A percentile compares a stretch with the other conserved stretches of the same genome.
phyloP scores from a whole-genome alignment of 352 stramenopile species.

The Pythium diclinum region DNA sequence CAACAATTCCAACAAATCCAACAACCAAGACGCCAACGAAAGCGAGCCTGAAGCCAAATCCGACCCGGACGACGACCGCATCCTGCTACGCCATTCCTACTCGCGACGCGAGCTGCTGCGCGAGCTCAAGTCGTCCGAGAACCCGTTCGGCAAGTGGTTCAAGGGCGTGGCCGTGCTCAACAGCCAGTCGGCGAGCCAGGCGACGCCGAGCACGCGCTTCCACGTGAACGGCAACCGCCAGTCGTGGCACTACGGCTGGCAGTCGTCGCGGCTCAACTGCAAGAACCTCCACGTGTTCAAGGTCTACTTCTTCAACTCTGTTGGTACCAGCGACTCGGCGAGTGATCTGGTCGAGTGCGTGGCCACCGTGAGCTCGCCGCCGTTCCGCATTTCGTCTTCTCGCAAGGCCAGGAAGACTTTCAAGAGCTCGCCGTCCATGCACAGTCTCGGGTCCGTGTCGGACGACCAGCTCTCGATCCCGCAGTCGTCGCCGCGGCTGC shows the following conservation, averaged over 20 bases:
- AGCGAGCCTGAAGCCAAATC: not conserved
- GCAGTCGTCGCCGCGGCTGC: constrained; percentile 11
- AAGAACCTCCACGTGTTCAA: constrained; percentile 84
- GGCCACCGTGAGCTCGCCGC: constrained; percentile 50
- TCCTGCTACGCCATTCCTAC: constrained; percentile 51
- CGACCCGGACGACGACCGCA: constrained; percentile 14
- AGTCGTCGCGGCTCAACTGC: constrained; percentile 80
- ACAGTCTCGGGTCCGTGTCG: constrained; percentile 21
- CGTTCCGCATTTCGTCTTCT: constrained; percentile 79
- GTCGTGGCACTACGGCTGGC: constrained; percentile 86
- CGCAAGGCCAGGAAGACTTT: constrained; percentile 81
- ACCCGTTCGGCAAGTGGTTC: constrained; percentile 77
- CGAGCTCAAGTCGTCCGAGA: constrained; percentile 75
- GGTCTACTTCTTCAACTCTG: constrained; percentile 59
- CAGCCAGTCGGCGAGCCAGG: not conserved
- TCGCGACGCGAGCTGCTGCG: constrained; percentile 55
- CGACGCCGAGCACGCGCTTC: constrained; percentile 40
- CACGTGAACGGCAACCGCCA: constrained; percentile 82
- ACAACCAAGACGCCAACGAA: constrained; percentile 5
- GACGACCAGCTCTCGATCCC: constrained; percentile 19
- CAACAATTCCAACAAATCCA: constrained; percentile 8
- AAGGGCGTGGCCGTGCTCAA: constrained; percentile 43
- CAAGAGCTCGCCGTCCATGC: constrained; percentile 38
- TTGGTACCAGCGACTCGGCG: constrained; percentile 22
- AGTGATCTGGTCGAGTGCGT: constrained; percentile 41